Base-by-base conservation (phyloP, 768 basidiomycete genomes). In the Kwoniella pini region DNA sequence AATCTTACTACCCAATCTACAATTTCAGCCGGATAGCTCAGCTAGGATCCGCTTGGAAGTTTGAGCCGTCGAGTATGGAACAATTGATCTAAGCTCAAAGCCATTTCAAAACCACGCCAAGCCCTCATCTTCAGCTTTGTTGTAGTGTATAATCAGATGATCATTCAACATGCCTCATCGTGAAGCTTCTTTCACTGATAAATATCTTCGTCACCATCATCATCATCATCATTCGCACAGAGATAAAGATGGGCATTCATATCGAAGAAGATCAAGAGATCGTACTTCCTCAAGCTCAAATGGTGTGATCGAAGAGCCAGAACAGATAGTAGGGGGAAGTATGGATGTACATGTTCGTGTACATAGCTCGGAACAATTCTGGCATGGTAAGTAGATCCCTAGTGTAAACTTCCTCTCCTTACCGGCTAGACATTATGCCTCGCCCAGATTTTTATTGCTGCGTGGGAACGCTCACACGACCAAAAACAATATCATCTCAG, bases 351-450 rank as follows among this genome's bases (percentile, higher is more conserved):
- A 72, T 58, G 57, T 72, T 27, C 39, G 68, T 7, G 71, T 72
- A 19, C 64, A 72, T 50, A 64, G 28, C 33, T 42, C 59, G 3
- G 71, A 72, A 22, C 68, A 70, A 57, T 72, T 72, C 61, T 72
- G 71, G 71, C 56, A 63, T 22, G 71, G 71, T 70, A 27, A 39
- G 70, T 67, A 19, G 50, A 24, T 48, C 45, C 7, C 27, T 13
- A 26, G 13, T n/a, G 13, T 26, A 12, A 26, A 21, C 26, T 48
- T 2, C 4, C 43, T 22, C 22, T 22, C 43, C 15, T 2, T 44
- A n/a, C n/a, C n/a, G n/a, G n/a, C n/a, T n/a, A n/a, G n/a, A n/a
- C n/a, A n/a, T n/a, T n/a, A n/a, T n/a, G n/a, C n/a, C n/a, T n/a
- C n/a, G n/a, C n/a, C n/a, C n/a, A n/a, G n/a, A n/a, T n/a, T n/a